Percentiles rank a stretch among this genome's conserved stretches.
phyloP scores from a whole-genome alignment of 306 rosid species.

The Vigna mungo region DNA sequence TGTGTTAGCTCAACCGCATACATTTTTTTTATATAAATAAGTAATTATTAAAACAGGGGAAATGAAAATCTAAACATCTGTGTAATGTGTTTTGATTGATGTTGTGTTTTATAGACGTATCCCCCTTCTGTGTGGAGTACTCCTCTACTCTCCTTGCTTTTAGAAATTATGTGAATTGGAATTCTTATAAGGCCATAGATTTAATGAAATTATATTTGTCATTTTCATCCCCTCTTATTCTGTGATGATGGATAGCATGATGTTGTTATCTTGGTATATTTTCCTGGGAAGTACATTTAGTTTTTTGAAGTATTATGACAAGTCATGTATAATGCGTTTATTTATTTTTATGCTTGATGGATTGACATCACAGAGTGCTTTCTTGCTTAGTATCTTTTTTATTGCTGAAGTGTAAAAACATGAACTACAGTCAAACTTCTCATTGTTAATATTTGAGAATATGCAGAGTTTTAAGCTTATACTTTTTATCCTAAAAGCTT shows the following conservation, averaged over 20 bases:
- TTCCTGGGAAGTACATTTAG: neutral
- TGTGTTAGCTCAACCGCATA: neutral
- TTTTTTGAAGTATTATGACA: neutral
- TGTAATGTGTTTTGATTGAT: neutral
- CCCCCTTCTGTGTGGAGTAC: neutral
- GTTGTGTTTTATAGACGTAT: neutral
- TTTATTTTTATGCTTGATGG: neutral
- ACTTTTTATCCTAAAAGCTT: neutral
- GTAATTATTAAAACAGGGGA: neutral
- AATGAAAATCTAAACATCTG: neutral
- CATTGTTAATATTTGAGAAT: neutral
- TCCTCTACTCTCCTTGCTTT: neutral
- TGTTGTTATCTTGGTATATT: slow-evolving; percentile 14
- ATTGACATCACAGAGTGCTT: neutral
- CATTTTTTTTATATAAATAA: neutral
- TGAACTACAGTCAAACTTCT: neutral
- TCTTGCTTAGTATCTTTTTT: neutral
- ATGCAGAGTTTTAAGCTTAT: neutral
- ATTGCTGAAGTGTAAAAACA: slow-evolving; percentile 1
- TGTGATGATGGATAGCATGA: slow-evolving; percentile 3
- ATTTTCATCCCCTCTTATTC: neutral
- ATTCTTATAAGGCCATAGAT: neutral
- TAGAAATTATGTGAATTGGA: neutral
- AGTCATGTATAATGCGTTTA: neutral
- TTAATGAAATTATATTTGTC: neutral